Evolutionary conservation across 164 flowering plant genomes (phyloP).

Genomic region (Sedum album): DNA sequence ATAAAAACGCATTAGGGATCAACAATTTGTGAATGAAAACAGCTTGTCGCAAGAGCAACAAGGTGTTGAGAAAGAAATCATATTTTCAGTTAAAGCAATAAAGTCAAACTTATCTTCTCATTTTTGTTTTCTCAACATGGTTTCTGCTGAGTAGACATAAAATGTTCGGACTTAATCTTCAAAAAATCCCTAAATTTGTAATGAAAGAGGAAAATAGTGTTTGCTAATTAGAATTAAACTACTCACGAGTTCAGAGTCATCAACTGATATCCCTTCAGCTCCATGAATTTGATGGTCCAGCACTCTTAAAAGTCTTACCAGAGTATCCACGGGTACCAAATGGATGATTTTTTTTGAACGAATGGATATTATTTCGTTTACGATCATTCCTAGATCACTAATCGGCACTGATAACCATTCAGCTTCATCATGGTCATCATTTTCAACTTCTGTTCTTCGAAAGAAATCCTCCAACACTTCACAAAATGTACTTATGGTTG

Average conservation of each 20-base stretch:
- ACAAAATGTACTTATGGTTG: slow-evolving; percentile 41
- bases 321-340: slow-evolving; percentile 70
- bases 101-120: neutral
- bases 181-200: neutral
- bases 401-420: slow-evolving; percentile 57
- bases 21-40: neutral
- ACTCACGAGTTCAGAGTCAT: slow-evolving; percentile 77
- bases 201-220: too few species aligned
- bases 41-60: neutral
- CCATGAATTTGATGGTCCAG: slow-evolving; percentile 86
- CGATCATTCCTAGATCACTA: slow-evolving; percentile 51
- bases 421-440: slow-evolving; percentile 68
- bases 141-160: neutral
- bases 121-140: neutral
- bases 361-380: slow-evolving; percentile 63
- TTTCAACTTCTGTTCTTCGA: slow-evolving; percentile 50
- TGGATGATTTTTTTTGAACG: slow-evolving; percentile 62
- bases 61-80: neutral
- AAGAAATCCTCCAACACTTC: slow-evolving; percentile 74
- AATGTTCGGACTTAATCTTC: neutral
- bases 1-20: neutral
- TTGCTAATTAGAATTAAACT: neutral
- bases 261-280: slow-evolving; percentile 74
- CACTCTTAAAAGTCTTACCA: slow-evolving; percentile 54
- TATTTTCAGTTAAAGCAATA: neutral